Conservation (phyloP, 1,284 basidiomycete species). For the Heterobasidion annosum region DNA sequence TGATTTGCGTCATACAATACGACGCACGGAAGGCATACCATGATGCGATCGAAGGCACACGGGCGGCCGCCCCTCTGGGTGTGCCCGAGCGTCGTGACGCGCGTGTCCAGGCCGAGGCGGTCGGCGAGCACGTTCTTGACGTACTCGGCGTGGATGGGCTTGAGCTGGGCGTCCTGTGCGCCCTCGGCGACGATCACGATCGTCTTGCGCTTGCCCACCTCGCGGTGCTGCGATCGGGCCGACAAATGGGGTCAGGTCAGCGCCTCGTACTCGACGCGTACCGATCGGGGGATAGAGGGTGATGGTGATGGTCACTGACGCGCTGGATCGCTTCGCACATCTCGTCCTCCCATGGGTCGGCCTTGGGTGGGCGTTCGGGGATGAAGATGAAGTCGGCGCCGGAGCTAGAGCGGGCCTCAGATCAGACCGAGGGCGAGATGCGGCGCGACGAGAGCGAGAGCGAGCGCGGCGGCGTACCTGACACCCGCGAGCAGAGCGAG, state of each 20-base stretch:
- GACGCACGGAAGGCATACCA: constrained; percentile 41
- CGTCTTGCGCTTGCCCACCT: constrained; percentile 92
- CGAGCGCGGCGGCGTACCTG: constrained; percentile 38
- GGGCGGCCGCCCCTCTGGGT: constrained; percentile 93
- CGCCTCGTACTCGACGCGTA: background rate
- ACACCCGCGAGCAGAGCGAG: constrained; percentile 90
- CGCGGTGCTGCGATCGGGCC: constrained; percentile 59
- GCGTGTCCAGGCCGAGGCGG: constrained; percentile 85
- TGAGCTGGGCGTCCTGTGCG: constrained; percentile 80
- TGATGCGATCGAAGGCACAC: constrained; percentile 86
- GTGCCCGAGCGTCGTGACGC: constrained; percentile 98
- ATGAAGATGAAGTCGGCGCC: constrained; percentile 98
- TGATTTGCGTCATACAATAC: constrained; percentile 48
- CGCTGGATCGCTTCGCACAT: constrained; percentile 86
- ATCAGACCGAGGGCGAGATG: background rate
- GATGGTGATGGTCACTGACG: constrained; percentile 29
- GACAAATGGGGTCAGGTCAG: background rate
- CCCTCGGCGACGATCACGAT: constrained; percentile 98
- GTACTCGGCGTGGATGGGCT: constrained; percentile 86
- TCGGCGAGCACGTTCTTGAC: constrained; percentile 87
- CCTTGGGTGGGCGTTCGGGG: constrained; percentile 81
- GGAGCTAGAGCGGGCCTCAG: constrained; percentile 37
- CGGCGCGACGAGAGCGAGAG: background rate
- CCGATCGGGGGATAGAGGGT: background rate
- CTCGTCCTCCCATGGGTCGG: constrained; percentile 80